Conservation (phyloP, 805 yeast genomes). For the Pichia cephalocereana region DNA sequence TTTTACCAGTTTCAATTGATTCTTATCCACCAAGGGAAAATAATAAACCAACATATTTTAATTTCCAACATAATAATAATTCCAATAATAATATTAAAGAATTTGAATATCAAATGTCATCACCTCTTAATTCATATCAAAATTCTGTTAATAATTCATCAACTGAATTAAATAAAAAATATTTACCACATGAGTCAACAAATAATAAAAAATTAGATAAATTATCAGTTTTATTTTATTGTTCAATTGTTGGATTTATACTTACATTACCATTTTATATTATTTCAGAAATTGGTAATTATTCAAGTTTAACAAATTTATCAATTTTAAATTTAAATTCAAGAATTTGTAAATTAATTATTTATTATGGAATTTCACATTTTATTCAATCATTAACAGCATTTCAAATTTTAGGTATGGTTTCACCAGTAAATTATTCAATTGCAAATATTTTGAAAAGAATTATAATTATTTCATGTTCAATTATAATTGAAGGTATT, state of each 20-base stretch:
- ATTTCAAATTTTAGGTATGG: conserved; percentile 62
- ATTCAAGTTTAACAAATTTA: conserved; percentile 6
- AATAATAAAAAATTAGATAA: conserved; percentile 47
- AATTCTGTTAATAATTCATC: conserved; percentile 3
- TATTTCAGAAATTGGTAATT: conserved; percentile 37
- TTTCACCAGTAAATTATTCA: conserved; percentile 70
- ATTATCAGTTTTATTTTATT: conserved; percentile 59
- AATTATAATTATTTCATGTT: conserved; percentile 58
- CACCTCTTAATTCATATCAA: conserved; percentile 12
- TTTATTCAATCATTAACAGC: conserved; percentile 67
- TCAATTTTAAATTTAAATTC: conserved; percentile 23
- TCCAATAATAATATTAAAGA: conserved; percentile 14
- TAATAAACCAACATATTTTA: conserved; percentile 12
- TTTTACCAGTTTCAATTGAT: conserved; percentile 25
- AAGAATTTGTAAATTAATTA: conserved; percentile 29
- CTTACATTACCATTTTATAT: conserved; percentile 63
- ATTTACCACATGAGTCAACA: background rate
- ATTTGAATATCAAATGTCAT: conserved; percentile 18
- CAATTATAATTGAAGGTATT: conserved; percentile 55
- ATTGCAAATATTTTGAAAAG: conserved; percentile 72
- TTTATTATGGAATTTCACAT: conserved; percentile 61
- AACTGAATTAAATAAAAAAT: conserved; percentile 1
- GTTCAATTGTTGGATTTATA: conserved; percentile 59
- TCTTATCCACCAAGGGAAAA: conserved; percentile 20
- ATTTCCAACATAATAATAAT: background rate